These are phyloP conservation scores for Funneliformis mosseae DNA, from an alignment of 192 early-diverging fungal genomes.

Conservation along the genomic window DNA sequence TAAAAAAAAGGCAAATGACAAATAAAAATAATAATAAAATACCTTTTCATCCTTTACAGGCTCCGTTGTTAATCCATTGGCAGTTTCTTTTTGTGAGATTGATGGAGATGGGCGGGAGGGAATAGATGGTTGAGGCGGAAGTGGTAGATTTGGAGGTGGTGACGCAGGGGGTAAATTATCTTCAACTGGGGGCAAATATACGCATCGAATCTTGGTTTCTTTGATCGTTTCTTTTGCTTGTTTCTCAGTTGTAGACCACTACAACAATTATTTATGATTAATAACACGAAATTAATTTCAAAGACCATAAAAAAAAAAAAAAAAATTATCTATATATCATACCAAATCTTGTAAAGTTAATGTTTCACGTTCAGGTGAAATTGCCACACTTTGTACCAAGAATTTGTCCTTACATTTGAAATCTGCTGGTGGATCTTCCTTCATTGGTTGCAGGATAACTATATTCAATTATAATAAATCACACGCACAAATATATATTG, in stretches of 20 bases:
- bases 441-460: conserved; percentile 89
- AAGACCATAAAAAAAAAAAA: neutral
- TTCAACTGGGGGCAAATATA: conserved; percentile 48
- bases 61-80: neutral
- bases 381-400: conserved; percentile 83
- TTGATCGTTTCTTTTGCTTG: conserved; percentile 61
- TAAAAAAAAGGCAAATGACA: neutral
- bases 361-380: conserved; percentile 67
- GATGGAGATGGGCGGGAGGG: conserved; percentile 36
- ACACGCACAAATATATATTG: too few species aligned
- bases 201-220: conserved; percentile 73
- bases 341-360: conserved; percentile 69
- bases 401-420: conserved; percentile 97
- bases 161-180: conserved; percentile 29
- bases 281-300: neutral
- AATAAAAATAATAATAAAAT: neutral
- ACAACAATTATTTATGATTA: neutral
- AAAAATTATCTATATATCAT: conserved; percentile 14
- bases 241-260: conserved; percentile 70
- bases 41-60: neutral
- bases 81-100: neutral
- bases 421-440: conserved; percentile 76
- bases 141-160: conserved; percentile 21
- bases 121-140: conserved; percentile 34
- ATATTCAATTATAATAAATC: conserved; percentile 14